These are phyloP conservation scores for Eimeria falciformis DNA, from an alignment of 169 alveolate genomes.

Conservation along the genomic window DNA sequence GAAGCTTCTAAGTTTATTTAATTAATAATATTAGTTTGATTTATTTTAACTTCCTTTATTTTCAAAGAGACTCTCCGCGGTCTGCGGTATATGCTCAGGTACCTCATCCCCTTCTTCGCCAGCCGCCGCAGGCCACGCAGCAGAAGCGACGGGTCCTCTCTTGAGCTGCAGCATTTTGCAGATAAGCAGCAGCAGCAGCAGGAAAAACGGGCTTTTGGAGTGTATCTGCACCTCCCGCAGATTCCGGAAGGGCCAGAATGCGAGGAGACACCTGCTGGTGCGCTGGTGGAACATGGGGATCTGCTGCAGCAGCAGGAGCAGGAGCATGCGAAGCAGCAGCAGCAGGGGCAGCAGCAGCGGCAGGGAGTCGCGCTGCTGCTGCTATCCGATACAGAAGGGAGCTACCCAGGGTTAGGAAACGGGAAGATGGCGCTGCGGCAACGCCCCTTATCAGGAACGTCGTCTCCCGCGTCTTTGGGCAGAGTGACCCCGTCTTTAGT, in stretches of 20 bases:
- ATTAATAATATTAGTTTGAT: too few species aligned
- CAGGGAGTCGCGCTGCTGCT: not conserved
- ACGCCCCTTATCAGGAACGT: too few species aligned
- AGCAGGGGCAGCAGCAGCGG: not conserved
- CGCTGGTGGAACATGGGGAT: not conserved
- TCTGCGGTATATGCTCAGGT: constrained; percentile 6
- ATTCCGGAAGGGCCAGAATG: not conserved
- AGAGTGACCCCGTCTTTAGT: too few species aligned
- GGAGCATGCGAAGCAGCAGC: not conserved
- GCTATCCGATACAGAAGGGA: not conserved
- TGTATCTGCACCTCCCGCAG: constrained; percentile 37
- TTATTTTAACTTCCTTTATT: not conserved
- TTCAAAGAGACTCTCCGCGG: not conserved
- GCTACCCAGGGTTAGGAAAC: not conserved
- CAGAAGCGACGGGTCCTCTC: not conserved
- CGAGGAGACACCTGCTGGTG: constrained; percentile 29
- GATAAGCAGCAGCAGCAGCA: constrained; percentile 47
- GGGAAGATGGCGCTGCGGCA: not conserved
- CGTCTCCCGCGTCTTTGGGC: too few species aligned
- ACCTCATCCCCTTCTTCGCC: constrained; percentile 47
- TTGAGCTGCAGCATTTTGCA: constrained; percentile 49
- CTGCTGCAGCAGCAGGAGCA: constrained; percentile 47
- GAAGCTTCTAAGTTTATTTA: not conserved
- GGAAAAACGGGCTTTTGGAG: constrained; percentile 28
- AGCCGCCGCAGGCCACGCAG: constrained; percentile 35